Conservation (phyloP, 2,329 filamentous ascomycete genomes). For the Biscogniauxia marginata region DNA sequence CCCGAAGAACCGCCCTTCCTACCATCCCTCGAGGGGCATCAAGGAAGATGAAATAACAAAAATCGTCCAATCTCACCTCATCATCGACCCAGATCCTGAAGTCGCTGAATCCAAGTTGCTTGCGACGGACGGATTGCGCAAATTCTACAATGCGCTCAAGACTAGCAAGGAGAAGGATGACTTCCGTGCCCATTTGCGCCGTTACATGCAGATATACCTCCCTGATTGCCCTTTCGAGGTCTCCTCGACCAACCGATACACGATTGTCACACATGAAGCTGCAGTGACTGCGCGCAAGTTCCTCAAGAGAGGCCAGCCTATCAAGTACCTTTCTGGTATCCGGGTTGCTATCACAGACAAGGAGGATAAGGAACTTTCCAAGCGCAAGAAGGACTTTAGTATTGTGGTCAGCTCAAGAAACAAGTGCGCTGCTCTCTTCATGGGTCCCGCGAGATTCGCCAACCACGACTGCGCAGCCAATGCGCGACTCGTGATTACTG, state of each 20-base stretch:
- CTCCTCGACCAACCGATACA: slow-evolving; percentile 87
- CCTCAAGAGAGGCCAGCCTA: slow-evolving; percentile 78
- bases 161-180: slow-evolving; percentile 81
- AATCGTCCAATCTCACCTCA: slow-evolving; percentile 63
- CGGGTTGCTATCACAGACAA: slow-evolving; percentile 90
- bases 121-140: slow-evolving; percentile 68
- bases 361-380: slow-evolving; percentile 79
- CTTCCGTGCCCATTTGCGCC: slow-evolving; percentile 80
- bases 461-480: slow-evolving; percentile 98
- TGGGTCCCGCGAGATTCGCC: slow-evolving; percentile 92
- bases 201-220: slow-evolving; percentile 90
- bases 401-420: slow-evolving; percentile 92
- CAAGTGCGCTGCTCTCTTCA: slow-evolving; percentile 87
- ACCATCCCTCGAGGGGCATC: slow-evolving; percentile 79
- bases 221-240: slow-evolving; percentile 96
- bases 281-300: slow-evolving; percentile 76
- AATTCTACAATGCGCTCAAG: slow-evolving; percentile 66
- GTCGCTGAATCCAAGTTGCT: slow-evolving; percentile 73
- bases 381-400: slow-evolving; percentile 89
- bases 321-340: slow-evolving; percentile 89
- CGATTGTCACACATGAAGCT: slow-evolving; percentile 85
- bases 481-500: slow-evolving; percentile 79
- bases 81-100: slow-evolving; percentile 70
- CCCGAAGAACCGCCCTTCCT: slow-evolving; percentile 87
- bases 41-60: slow-evolving; percentile 61